Evolutionary conservation across 2,329 filamentous ascomycete species (phyloP), one percentile per base, ranked within the genome.

Genomic region (Sphaceloma murrayae): DNA sequence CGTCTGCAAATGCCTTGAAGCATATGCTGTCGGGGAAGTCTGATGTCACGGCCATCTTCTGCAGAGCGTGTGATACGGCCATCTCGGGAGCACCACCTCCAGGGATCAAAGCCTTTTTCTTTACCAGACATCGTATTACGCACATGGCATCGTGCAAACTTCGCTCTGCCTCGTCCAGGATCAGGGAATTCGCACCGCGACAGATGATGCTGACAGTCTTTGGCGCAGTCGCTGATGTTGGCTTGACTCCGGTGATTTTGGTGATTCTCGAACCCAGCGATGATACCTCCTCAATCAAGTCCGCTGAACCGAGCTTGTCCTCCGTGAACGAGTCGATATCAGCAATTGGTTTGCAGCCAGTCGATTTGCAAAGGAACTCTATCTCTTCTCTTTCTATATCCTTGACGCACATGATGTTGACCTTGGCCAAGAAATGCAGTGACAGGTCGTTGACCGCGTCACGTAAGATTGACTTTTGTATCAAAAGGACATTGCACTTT

Each of bases 81-180:
- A 96, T 93, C 67, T 98, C 91, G 18, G 91, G 85, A 2, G 91
- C 91, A 61, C 91, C 91, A 58, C 91, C 91, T 64, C 91, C 91
- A 10, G 93, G 89, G 57, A 98, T 94, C 46, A 98, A 77, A n/a
- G 91, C 91, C 70, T 93, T 94, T 78, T 96, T 98, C 79, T 98
- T 98, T 55, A 98, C 91, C 49, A 98, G 69, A 62, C 91, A 98
- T 56, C 91, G 83, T 56, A 98, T 88, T 40, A 96, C 91, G 62
- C 91, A 98, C 52, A 96, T 86, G 21, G 91, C 91, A 58, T 98
- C 91, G 73, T 98, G 91, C 45, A 98, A 75, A 54, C 84, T 91
- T 56, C 91, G 85, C 73, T 96, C 91, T 1, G 91, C 93, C 68
- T 98, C 91, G 61, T 98, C 91, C 39, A 98, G 73, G 58, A 98